Base-by-base conservation (phyloP, 768 basidiomycete species). In the Cubamyces sp. region DNA sequence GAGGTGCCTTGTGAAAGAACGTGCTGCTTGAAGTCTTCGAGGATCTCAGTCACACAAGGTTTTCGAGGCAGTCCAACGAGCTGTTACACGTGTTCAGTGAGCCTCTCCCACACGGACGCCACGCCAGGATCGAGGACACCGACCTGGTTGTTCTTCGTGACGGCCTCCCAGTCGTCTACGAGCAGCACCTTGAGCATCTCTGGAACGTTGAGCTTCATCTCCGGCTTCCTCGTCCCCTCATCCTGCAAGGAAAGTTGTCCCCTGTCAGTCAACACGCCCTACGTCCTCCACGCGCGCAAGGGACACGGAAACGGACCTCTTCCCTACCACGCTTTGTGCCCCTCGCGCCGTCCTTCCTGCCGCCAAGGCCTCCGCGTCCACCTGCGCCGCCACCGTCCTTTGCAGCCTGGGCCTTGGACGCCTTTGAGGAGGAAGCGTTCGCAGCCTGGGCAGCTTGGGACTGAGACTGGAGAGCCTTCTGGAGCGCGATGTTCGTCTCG, bases 101-200 rank as follows among this genome's bases (percentile, higher is more conserved):
- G 34, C 34, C 34, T 34, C 5, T 11, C 6, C 34, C 34, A 11
- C 34, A 34, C 34, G 9, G 6, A 34, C 34, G 9, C 34, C 34
- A 40, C n/a, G 40, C 11, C 9, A 15, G 18, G n/a, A 28, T 9
- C 43, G 37, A 47, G 43, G 6, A 28, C 4, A 8, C 42, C 7
- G 34, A 41, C 96, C 84, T 94, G 91, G 67, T 87, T 87, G 72
- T 95, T 92, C 79, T 97, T 98, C 55, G 97, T 98, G 41, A 98
- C 87, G 5, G 88, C 86, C 75, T 98, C 96, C 97, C 97, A 99
- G 68, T 98, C 97, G 70, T 98, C 95, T 2, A 98, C 95, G 40
- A 99, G 81, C 49, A 90, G 81, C 30, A 87, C 83, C 74, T 97
- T 98, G 64, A 98, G 81, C n/a, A 83, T 74, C 68, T 98, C 97